phyloP scores from a whole-genome alignment of 2,329 filamentous ascomycete genomes.

The Claviceps citrina region DNA sequence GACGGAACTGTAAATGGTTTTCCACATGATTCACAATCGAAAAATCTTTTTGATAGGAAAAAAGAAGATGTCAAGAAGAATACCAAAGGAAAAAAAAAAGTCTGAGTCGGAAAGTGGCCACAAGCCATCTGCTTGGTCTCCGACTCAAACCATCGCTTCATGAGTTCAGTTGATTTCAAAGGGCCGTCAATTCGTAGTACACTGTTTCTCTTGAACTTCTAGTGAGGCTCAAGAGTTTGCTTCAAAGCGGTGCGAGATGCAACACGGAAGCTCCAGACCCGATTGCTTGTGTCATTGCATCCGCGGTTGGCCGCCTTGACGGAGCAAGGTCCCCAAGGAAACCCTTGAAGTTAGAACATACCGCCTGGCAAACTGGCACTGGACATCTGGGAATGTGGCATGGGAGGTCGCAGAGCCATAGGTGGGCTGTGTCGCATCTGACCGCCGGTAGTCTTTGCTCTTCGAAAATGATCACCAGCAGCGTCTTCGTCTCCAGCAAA shows the following conservation, averaged over 20 bases:
- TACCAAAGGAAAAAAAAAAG: background rate
- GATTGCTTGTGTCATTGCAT: background rate
- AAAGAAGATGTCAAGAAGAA: background rate
- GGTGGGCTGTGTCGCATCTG: constrained; percentile 3
- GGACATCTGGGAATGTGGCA: constrained; percentile 12
- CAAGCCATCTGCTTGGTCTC: background rate
- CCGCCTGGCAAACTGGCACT: constrained; percentile 24
- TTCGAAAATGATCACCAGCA: constrained; percentile 1
- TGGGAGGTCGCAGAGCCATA: background rate
- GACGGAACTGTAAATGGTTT: constrained; percentile 1
- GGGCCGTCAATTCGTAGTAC: constrained; percentile 7
- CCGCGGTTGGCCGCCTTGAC: background rate
- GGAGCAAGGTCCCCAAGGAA: background rate
- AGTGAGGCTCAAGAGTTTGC: background rate
- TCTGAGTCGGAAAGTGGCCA: background rate
- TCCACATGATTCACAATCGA: constrained; percentile 6
- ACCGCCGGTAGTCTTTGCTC: background rate
- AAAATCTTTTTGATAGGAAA: background rate
- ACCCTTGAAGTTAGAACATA: constrained; percentile 24
- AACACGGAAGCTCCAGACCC: background rate
- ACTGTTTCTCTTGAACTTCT: background rate
- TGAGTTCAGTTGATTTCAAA: background rate
- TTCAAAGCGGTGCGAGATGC: background rate
- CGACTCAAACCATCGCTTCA: constrained; percentile 1
- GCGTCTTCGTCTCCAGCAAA: constrained; percentile 1